Evolutionary conservation across 2,329 filamentous ascomycete genomes (phyloP), one percentile per base, ranked within the genome.

Genomic region (Colletotrichum ledebouriae): DNA sequence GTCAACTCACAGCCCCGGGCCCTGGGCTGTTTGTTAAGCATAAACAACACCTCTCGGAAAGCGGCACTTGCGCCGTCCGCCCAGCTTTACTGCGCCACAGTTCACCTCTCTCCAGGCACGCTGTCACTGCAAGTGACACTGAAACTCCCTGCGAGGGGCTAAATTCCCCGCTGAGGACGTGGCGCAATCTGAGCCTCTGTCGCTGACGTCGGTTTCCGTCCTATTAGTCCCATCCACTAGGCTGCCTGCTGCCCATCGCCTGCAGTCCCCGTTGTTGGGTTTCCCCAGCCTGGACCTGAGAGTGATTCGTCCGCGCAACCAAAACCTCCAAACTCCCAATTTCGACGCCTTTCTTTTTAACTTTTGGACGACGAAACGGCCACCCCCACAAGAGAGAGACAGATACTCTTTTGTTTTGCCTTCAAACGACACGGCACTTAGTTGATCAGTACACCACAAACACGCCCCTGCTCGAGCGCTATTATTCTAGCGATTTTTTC

Each of bases 141-240:
- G 25, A 1, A 22, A 3, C 22, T 22, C 3, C 34, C 46, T 41
- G 69, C 13, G 13, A 42, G 47, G 37, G 37, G 37, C 37, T 13
- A 44, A 53, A 47, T 29, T 25, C n/a, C 49, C 15, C 61, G 55
- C 55, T 59, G 49, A 56, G 65, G 53, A 37, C 49, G 59, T 60
- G 60, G 65, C 69, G 61, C 33, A 63, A 50, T 41, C 61, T 55
- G 41, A 58, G 52, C 60, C 53, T 52, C 55, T 41, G 42, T 60
- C 64, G 58, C 72, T 73, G 72, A 74, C 72, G 73, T 71, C 72
- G 72, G 70, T 73, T 71, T 46, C 53, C 17, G 37, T 25, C 13
- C 47, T 50, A 17, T 15, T 33, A 29, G 29, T 29, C 29, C 25
- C 25, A 29, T 29, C 25, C 25, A 29, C 25, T 29, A 6, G 25